Conservation (phyloP, 768 basidiomycete species). For the Phylloporus sp. region DNA sequence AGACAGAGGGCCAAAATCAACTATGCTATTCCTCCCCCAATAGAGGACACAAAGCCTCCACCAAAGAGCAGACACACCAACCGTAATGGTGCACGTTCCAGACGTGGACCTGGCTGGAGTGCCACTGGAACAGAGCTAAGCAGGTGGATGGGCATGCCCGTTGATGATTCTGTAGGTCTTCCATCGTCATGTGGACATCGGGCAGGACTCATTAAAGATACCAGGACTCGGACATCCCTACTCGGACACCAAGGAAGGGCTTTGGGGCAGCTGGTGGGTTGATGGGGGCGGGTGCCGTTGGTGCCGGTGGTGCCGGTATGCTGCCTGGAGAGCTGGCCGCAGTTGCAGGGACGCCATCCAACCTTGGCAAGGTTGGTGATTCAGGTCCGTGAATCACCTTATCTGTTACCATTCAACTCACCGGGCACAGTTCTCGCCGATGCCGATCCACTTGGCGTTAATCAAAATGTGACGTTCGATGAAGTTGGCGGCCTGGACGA, state of each 20-base stretch:
- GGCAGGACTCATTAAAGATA: conserved; percentile 1
- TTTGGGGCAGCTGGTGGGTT: conserved; percentile 51
- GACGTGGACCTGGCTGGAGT: conserved; percentile 67
- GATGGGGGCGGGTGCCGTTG: conserved; percentile 43
- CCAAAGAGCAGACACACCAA: conserved; percentile 36
- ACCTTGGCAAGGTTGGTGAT: conserved; percentile 80
- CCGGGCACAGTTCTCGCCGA: conserved; percentile 70
- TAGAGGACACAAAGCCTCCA: conserved; percentile 57
- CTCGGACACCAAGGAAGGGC: conserved; percentile 65
- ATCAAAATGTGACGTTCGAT: conserved; percentile 90
- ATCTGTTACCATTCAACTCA: conserved; percentile 13
- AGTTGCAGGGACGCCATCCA: conserved; percentile 72
- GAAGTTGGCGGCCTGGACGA: conserved; percentile 95
- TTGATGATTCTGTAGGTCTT: conserved; percentile 62
- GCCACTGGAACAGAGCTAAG: conserved; percentile 72
- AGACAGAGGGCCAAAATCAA: conserved; percentile 63
- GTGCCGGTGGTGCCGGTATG: conserved; percentile 51
- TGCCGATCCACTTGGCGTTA: conserved; percentile 92
- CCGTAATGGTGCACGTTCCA: conserved; percentile 37
- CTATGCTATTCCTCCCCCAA: conserved; percentile 75
- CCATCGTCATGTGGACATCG: background rate
- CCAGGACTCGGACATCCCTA: conserved; percentile 68
- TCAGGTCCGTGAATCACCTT: conserved; percentile 43
- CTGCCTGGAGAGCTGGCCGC: conserved; percentile 56
- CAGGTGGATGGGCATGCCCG: conserved; percentile 67